Base-by-base conservation (phyloP, 805 yeast species). In the Cyberlindnera mycetangii region DNA sequence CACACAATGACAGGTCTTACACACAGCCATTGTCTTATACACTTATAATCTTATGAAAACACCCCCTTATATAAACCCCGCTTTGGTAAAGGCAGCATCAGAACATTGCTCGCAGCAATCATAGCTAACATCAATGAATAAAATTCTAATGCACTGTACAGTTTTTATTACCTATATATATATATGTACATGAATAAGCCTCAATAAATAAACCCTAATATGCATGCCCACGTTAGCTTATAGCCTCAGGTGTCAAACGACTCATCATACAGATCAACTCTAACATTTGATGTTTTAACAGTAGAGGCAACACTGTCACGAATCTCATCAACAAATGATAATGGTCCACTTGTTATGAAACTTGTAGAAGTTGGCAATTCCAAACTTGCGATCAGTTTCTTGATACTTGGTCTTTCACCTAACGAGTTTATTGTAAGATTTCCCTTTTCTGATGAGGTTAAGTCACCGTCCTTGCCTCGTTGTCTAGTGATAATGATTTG, bases 301-400 rank as follows among this genome's bases (percentile, higher is more conserved):
- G 74, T 56, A 27, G 68, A 55, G 1, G 71, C 66, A 6, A 83
- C 76, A 4, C 72, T 59, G 32, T 64, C 57, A 56, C 90, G 72
- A 16, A 81, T 46, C 9, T 67, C 74, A 55, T 82, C 89, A 48
- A 72, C 80, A 69, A 82, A 74, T 3, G 64, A 32, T 9, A 74
- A 69, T 34, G 83, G 86, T 3, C 89, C 89, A 66, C 89, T 82
- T n/a, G 78, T 67, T 14, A 81, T 64, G 38, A 83, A 57, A 65
- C 3, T 75, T 69, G 45, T 72, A 50, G 34, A 81, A 61, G 8
- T 76, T 71, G 4, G 43, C n/a, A 68, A 54, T 18, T 52, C 53
- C 6, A 44, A 50, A 15, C 30, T 30, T 19, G 47, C 38, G 6
- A 57, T 51, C 22, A 55, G 36, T 2, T 32, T 36, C 1, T 41